Evolutionary conservation across 441 rosid genomes (phyloP), one percentile per base, ranked within the genome.

Genomic region (Monsonia emarginata): DNA sequence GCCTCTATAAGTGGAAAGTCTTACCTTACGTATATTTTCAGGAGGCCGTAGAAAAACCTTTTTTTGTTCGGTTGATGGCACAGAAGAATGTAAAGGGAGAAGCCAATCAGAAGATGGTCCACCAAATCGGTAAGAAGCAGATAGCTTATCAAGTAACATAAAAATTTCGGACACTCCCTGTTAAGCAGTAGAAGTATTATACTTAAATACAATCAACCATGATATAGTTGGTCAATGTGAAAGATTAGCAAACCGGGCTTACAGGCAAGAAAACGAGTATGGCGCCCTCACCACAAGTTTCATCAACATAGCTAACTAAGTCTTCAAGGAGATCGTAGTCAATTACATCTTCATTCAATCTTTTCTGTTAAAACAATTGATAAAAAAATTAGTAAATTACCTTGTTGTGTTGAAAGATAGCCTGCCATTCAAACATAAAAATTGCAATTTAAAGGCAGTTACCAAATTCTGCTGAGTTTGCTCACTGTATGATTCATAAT

Each of bases 301-400:
- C 92, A 78, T 93, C 97, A 67, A 93, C 80, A 79, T 88, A 81
- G 74, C 88, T 85, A 28, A 90, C 83, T 78, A 93, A 83, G 78
- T 93, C 96, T 85, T 90, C 98, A 70, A 90, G 87, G 63, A 93
- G 88, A 70, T 90, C 97, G 73, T 85, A 93, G 78, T 93, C 98
- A 73, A 88, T 90, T 32, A 80, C 73, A 71, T 86, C 95, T 80
- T 90, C 96, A 75, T 93, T 84, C 81, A 90, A 80, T 74, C 81
- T 85, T 90, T 80, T 86, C 98, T 93, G 85, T 10, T 75, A 59
- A 54, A 63, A 72, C 46, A 69, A 57, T 13, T 18, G 67, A n/a
- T n/a, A n/a, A n/a, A n/a, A n/a, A n/a, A n/a, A n/a, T 21, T 30
- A 63, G 25, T 66, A 46, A 65, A 74, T 21, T 48, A 54, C 69